A percentile compares a stretch with the other conserved stretches of the same genome.
These are phyloP conservation scores for Dicorynia guianensis DNA, from an alignment of 306 rosid species.

Conservation along the genomic window DNA sequence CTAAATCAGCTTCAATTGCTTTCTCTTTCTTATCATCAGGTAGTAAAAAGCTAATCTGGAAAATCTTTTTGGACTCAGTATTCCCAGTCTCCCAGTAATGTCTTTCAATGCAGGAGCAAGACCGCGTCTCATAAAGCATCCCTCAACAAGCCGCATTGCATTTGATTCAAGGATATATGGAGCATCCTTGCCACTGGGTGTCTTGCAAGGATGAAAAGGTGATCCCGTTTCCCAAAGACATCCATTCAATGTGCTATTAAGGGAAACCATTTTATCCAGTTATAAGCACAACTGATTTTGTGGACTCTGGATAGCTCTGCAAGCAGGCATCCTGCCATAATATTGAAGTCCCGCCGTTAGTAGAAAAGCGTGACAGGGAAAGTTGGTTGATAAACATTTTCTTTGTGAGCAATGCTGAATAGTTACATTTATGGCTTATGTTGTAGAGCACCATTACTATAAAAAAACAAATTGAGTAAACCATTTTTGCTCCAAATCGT, in stretches of 20 bases:
- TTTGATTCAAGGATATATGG: constrained; percentile 66
- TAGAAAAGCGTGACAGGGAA: constrained; percentile 15
- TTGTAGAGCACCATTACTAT: constrained; percentile 3
- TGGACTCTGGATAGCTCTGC: constrained; percentile 89
- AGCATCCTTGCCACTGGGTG: constrained; percentile 77
- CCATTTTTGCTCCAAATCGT: constrained; percentile 1
- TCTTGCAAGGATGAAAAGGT: constrained; percentile 88
- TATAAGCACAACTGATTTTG: constrained; percentile 90
- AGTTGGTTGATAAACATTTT: neutral
- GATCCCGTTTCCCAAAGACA: constrained; percentile 99
- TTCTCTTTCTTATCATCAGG: constrained; percentile 77
- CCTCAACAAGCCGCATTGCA: constrained; percentile 79
- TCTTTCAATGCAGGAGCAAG: constrained; percentile 90
- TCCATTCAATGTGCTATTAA: constrained; percentile 77
- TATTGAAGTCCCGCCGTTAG: constrained; percentile 35
- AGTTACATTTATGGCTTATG: constrained; percentile 4
- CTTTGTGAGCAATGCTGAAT: neutral
- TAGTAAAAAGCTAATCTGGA: constrained; percentile 83
- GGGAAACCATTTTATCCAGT: constrained; percentile 93
- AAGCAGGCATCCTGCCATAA: constrained; percentile 86
- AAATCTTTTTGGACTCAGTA: constrained; percentile 92
- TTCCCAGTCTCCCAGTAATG: constrained; percentile 70
- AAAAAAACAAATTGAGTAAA: neutral
- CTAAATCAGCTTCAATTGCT: constrained; percentile 72
- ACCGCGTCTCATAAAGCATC: constrained; percentile 88